Percentiles rank a stretch among this genome's conserved stretches.
These are phyloP conservation scores for Lasiodiplodia sp. DNA, from an alignment of 2,329 filamentous ascomycete genomes.

Conservation along the genomic window DNA sequence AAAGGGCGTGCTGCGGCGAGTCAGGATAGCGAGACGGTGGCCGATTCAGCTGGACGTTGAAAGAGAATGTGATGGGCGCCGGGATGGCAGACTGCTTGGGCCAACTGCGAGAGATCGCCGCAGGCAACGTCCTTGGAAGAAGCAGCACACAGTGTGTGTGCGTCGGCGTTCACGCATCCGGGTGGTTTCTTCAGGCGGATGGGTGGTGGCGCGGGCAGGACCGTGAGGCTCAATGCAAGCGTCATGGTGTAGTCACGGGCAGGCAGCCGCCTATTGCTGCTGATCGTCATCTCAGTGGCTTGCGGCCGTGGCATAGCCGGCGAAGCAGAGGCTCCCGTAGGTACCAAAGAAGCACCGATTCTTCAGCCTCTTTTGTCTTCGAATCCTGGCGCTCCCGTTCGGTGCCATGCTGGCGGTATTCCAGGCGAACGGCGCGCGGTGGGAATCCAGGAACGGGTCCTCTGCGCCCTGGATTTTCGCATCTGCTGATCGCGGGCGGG, in stretches of 20 bases:
- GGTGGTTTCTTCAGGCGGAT: neutral
- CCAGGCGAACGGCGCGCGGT: neutral
- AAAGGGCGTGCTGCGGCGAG: neutral
- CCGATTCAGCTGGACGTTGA: neutral
- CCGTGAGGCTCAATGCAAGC: slow-evolving; percentile 3
- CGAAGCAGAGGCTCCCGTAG: neutral
- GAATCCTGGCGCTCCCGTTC: neutral
- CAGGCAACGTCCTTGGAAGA: slow-evolving; percentile 3
- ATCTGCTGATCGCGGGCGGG: neutral
- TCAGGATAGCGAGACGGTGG: neutral
- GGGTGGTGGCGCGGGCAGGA: neutral
- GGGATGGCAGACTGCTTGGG: neutral
- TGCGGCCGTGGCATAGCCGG: slow-evolving; percentile 11
- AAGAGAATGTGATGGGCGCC: neutral
- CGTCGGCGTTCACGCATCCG: neutral
- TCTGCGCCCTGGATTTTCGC: neutral
- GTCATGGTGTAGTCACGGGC: neutral
- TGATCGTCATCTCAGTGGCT: slow-evolving; percentile 19
- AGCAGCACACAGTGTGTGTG: neutral
- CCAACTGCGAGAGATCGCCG: neutral
- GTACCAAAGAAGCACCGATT: no score
- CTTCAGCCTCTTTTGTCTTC: no score
- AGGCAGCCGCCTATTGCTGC: neutral
- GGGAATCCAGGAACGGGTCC: neutral
- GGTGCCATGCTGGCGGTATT: slow-evolving; percentile 1